These are phyloP conservation scores for Cryptococcus sp. DNA, from an alignment of 1,284 basidiomycete species.

Conservation along the genomic window DNA sequence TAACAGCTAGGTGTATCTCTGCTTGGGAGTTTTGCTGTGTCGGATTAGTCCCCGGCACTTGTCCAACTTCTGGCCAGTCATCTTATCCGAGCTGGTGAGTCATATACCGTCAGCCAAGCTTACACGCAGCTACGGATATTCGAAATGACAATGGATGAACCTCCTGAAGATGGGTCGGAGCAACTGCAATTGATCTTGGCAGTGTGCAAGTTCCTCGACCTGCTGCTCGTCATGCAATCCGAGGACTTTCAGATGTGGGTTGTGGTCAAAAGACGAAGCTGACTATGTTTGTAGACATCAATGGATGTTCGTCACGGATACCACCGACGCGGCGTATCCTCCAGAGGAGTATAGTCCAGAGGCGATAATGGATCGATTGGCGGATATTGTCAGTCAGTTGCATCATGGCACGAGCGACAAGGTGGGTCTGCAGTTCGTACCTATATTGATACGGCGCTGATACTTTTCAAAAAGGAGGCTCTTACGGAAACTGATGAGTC, in stretches of 20 bases:
- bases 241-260: constrained; percentile 96
- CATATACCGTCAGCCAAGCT: neutral
- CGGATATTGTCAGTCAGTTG: constrained; percentile 68
- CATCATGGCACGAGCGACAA: neutral
- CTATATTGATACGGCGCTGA: neutral
- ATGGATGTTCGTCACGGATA: constrained; percentile 99
- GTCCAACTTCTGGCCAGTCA: constrained; percentile 94
- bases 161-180: constrained; percentile 71
- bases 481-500: constrained; percentile 8
- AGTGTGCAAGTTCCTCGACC: constrained; percentile 90
- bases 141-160: constrained; percentile 56
- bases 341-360: constrained; percentile 80
- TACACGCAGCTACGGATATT: constrained; percentile 59
- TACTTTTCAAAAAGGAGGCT: neutral
- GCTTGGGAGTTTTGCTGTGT: constrained; percentile 85
- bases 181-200: constrained; percentile 78
- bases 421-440: neutral
- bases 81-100: constrained; percentile 75
- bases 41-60: constrained; percentile 90
- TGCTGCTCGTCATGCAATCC: constrained; percentile 86
- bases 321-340: constrained; percentile 89
- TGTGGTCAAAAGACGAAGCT: neutral
- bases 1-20: constrained; percentile 67
- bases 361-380: constrained; percentile 85
- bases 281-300: constrained; percentile 68